Base-by-base conservation (phyloP, 805 yeast species). In the Jamesozyma lodderae region DNA sequence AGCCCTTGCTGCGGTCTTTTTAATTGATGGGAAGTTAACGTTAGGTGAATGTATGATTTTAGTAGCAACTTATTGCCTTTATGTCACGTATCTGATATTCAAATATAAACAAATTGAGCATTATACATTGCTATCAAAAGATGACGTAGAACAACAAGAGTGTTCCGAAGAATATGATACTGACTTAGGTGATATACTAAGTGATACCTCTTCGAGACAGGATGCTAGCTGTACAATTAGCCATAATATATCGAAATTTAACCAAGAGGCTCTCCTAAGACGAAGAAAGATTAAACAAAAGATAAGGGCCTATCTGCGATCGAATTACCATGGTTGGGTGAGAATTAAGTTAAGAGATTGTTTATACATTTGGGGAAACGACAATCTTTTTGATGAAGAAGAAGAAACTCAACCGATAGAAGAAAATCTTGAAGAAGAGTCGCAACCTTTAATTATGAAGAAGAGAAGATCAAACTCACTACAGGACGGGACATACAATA, bases 11-110 rank as follows among this genome's bases (percentile, higher is more conserved):
- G 51, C 79, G n/a, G 44, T 58, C n/a, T 68, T 78, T 34, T 57
- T 82, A 6, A 46, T 64, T 1, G 79, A 74, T 53, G 82, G 82
- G 1, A 57, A 60, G 9, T 61, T 92, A 17, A 66, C 67, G 30
- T 51, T 72, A 11, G 51, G 66, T 57, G 81, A 78, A 47, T 79
- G 94, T 41, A 36, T 72, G 0, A 42, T 68, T 13, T 32, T 40
- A n/a, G 36, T 40, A 15, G 9, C 15, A 7, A 18, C 27, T 13
- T 37, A 37, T 17, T 19, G 25, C 15, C 10, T 30, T 14, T 31
- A 37, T 28, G 30, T 29, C 3, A 22, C 24, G 6, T 40, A 26
- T 21, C 11, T 37, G 32, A 23, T 29, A 1, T 29, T 31, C 15
- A 7, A 36, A 21, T 15, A 30, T 6, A 26, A 31, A 18, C 15